Base-by-base conservation (phyloP, 345 rosid genomes). In the Tarenaya hassleriana region DNA sequence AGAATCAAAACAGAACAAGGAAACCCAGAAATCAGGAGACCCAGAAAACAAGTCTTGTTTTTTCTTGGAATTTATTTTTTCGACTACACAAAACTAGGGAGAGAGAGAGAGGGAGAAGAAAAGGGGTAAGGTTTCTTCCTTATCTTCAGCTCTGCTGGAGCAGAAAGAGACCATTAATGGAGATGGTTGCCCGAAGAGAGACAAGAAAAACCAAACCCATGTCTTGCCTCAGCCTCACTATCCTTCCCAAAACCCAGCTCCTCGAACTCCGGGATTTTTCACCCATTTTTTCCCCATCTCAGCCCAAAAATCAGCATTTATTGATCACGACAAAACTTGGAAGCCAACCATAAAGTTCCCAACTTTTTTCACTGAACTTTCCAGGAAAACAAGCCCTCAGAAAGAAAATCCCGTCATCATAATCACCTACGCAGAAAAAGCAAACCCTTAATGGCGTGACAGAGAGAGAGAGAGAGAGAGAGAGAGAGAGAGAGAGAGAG, bases 171-270 rank as follows among this genome's bases (percentile, higher is more conserved):
- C 73, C 75, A 64, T 67, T 60, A 62, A 74, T 56, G 63, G 67
- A 65, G 64, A 61, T 41, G 58, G 53, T 37, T 39, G 68, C 50
- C 0, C n/a, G 68, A 60, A 71, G 64, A 33, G 62, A 62, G 73
- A 72, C 77, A 65, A 33, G 67, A 42, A 45, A 44, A 51, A 66
- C 57, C 39, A 55, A 43, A 60, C 69, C 71, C 73, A 63, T 55
- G 63, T 50, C 55, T 50, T 67, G 67, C 69, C 67, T 57, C 74
- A 58, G 67, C 69, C 67, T 57, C 74, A 58, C 65, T 58, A 52
- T 58, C 64, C 60, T 62, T 62, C 34, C 43, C 43, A 62, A 49
- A 42, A 45, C 43, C 47, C 41, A 60, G 16, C 43, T 31, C 77
- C 71, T 75, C 69, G 75, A 66, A 68, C 56, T 52, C 24, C 34